Conservation (phyloP, 768 basidiomycete genomes). For the Pleurotus salmoneostramineus region DNA sequence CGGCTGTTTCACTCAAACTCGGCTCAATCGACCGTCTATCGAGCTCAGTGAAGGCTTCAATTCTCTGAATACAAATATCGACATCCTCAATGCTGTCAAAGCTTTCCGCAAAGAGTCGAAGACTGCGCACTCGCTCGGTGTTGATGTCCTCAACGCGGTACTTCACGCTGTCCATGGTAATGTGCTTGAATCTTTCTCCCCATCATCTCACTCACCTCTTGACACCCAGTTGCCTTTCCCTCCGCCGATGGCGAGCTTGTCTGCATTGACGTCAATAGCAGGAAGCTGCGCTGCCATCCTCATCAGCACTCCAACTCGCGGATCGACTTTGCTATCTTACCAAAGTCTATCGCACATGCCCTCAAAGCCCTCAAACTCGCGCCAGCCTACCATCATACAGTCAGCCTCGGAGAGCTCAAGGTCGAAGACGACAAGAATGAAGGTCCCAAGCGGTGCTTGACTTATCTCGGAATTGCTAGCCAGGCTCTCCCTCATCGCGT, state of each 20-base stretch:
- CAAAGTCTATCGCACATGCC: not conserved
- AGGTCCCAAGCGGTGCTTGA: constrained; percentile 3
- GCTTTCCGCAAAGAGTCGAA: not conserved
- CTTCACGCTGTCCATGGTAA: not conserved
- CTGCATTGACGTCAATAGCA: not conserved
- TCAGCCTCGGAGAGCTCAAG: constrained; percentile 5
- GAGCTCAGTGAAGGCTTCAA: not conserved
- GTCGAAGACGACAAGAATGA: not conserved
- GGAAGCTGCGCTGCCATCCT: not conserved
- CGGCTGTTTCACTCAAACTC: not conserved
- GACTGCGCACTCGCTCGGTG: not conserved
- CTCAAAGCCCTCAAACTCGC: not conserved
- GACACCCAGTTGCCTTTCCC: not conserved
- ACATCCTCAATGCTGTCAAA: not conserved
- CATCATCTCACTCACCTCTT: not conserved
- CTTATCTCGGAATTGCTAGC: constrained; percentile 8
- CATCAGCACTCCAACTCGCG: not conserved
- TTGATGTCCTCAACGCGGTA: not conserved
- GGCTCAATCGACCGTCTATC: not conserved
- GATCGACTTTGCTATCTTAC: not conserved
- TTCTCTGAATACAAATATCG: not conserved
- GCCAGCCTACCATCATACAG: constrained; percentile 1
- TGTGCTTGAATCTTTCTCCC: not conserved
- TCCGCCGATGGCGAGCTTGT: not conserved
- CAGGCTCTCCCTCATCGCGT: constrained; percentile 10